Percentiles rank a stretch among this genome's conserved stretches.
These are phyloP conservation scores for Samsoniella hepiali DNA, from an alignment of 2,329 filamentous ascomycete species.

Conservation along the genomic window DNA sequence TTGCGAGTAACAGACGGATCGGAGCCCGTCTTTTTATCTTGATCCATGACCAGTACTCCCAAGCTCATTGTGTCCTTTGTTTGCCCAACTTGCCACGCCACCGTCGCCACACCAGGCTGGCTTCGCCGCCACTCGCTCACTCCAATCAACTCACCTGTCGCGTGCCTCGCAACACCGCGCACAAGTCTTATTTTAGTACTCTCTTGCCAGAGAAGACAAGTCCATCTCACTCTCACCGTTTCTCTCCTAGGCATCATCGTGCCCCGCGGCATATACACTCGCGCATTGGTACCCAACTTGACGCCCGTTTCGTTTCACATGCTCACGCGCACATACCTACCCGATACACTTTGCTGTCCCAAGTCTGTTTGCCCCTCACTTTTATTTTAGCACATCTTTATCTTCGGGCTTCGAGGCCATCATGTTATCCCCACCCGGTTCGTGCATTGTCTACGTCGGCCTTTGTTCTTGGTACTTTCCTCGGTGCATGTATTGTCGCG, in stretches of 20 bases:
- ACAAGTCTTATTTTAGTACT: not conserved
- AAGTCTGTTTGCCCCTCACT: not conserved
- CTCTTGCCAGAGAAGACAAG: not conserved
- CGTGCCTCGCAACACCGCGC: not conserved
- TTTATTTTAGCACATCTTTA: not conserved
- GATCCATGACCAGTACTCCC: not conserved
- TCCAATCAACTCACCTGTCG: not conserved
- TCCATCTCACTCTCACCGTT: not conserved
- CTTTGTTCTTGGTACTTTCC: not conserved
- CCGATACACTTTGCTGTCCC: conserved; percentile 3
- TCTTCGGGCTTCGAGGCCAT: not conserved
- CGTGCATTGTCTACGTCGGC: not conserved
- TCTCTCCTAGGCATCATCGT: not conserved
- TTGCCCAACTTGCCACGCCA: too few species aligned
- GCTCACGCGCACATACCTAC: conserved; percentile 2
- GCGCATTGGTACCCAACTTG: conserved; percentile 11
- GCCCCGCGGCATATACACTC: not conserved
- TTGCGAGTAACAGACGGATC: not conserved
- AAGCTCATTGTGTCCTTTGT: not conserved
- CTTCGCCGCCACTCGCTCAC: not conserved
- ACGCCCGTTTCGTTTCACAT: conserved; percentile 17
- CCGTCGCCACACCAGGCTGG: not conserved
- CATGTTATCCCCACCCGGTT: not conserved
- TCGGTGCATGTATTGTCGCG: not conserved
- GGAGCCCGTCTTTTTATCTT: not conserved